A percentile compares a stretch with the other conserved stretches of the same genome.
Conservation (phyloP, 2,329 filamentous ascomycete genomes). For the Periconia sp. region DNA sequence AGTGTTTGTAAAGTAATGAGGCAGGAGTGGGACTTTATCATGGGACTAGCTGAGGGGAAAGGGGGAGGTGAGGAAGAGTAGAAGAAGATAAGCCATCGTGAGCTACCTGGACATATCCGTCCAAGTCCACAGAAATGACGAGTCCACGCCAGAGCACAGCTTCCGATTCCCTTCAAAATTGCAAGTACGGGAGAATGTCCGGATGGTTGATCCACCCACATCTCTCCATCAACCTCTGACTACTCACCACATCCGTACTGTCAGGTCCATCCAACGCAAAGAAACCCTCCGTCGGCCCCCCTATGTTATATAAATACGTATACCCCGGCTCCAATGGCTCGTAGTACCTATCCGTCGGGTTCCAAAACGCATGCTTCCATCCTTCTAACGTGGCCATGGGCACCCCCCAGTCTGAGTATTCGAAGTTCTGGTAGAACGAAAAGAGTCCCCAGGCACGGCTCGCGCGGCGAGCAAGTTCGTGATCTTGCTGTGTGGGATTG, state of each 20-base stretch:
- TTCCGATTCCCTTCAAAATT: constrained; percentile 7
- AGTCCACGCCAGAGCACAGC: too few species aligned
- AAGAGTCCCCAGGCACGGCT: constrained; percentile 59
- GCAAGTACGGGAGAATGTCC: constrained; percentile 50
- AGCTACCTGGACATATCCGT: too few species aligned
- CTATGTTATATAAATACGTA: constrained; percentile 41
- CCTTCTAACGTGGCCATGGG: too few species aligned
- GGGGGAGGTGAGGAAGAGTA: constrained; percentile 2
- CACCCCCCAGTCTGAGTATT: too few species aligned
- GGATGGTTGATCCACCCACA: constrained; percentile 56
- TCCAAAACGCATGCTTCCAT: constrained; percentile 49
- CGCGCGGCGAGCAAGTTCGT: constrained; percentile 47
- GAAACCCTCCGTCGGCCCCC: constrained; percentile 53
- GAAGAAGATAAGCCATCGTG: too few species aligned
- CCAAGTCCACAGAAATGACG: too few species aligned
- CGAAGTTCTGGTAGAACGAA: too few species aligned
- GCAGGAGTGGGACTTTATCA: constrained; percentile 70
- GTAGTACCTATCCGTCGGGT: constrained; percentile 15
- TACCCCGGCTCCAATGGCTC: constrained; percentile 17
- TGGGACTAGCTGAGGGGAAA: constrained; percentile 52
- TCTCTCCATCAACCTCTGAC: constrained; percentile 54
- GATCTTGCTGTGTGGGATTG: constrained; percentile 48
- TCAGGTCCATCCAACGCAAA: constrained; percentile 47
- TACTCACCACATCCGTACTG: constrained; percentile 31
- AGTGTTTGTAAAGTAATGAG: constrained; percentile 75